A percentile compares a stretch with the other conserved stretches of the same genome.
Evolutionary conservation across 2,329 filamentous ascomycete species (phyloP).

Genomic region (Neonectria coccinea): DNA sequence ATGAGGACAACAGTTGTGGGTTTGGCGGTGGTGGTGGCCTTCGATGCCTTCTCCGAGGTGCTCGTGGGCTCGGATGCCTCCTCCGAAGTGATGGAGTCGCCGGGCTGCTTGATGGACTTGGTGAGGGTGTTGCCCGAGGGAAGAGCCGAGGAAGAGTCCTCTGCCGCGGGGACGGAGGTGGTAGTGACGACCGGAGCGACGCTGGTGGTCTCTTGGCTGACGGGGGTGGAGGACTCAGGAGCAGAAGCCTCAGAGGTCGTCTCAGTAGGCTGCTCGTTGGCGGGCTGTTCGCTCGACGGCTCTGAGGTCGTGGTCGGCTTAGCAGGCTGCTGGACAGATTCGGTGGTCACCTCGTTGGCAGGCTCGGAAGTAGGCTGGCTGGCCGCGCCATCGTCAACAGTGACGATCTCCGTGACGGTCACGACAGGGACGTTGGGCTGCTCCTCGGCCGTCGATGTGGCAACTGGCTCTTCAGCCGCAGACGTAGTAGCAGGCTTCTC

Average conservation of each 20-base stretch:
- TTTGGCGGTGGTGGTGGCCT: slow-evolving; percentile 24
- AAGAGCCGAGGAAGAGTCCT: slow-evolving; percentile 29
- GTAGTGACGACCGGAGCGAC: slow-evolving; percentile 21
- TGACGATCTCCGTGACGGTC: slow-evolving; percentile 48
- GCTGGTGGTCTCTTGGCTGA: slow-evolving; percentile 10
- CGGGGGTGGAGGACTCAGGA: slow-evolving; percentile 2
- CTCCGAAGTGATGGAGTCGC: slow-evolving; percentile 27
- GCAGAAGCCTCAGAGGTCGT: neutral
- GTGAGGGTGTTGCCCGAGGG: slow-evolving; percentile 40
- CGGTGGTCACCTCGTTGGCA: slow-evolving; percentile 11
- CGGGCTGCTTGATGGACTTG: slow-evolving; percentile 45
- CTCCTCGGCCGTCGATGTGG: slow-evolving; percentile 30
- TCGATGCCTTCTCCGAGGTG: slow-evolving; percentile 8
- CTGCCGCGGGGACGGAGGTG: slow-evolving; percentile 24
- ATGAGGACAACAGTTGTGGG: slow-evolving; percentile 45
- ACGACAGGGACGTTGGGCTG: slow-evolving; percentile 41
- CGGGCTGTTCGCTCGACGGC: neutral
- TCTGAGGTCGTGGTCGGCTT: slow-evolving; percentile 3
- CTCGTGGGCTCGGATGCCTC: slow-evolving; percentile 15
- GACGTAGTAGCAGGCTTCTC: slow-evolving; percentile 33
- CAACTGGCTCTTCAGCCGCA: slow-evolving; percentile 22
- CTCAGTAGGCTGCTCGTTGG: slow-evolving; percentile 26
- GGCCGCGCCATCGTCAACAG: slow-evolving; percentile 41
- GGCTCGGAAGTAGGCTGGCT: slow-evolving; percentile 15
- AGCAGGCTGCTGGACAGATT: slow-evolving; percentile 2